Conservation (phyloP, 2,329 filamentous ascomycete genomes). For the Stagonosporopsis rhizophila region DNA sequence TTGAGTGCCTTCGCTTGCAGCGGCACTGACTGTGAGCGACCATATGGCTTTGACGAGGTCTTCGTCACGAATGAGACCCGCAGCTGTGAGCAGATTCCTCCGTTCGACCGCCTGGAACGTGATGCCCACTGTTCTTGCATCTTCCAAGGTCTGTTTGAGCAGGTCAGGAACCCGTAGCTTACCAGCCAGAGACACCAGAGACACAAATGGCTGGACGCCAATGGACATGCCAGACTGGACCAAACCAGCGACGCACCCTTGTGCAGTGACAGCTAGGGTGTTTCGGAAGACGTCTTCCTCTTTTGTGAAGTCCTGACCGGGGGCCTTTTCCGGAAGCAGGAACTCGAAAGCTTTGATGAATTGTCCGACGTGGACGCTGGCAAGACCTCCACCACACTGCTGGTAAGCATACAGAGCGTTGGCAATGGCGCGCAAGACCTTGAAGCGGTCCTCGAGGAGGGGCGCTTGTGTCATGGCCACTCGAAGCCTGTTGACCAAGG, state of each 20-base stretch:
- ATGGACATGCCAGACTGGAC: slow-evolving; percentile 40
- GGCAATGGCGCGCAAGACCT: slow-evolving; percentile 49
- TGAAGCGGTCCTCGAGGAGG: slow-evolving; percentile 31
- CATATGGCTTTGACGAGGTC: slow-evolving; percentile 42
- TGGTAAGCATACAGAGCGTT: slow-evolving; percentile 53
- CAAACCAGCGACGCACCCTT: slow-evolving; percentile 32
- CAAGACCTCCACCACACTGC: slow-evolving; percentile 48
- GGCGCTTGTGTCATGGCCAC: slow-evolving; percentile 26
- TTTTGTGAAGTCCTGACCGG: slow-evolving; percentile 27
- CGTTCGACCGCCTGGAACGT: slow-evolving; percentile 29
- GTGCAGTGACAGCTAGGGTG: slow-evolving; percentile 31
- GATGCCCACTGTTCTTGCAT: slow-evolving; percentile 29
- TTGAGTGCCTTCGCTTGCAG: slow-evolving; percentile 30
- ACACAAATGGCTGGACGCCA: slow-evolving; percentile 28
- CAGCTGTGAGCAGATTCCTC: slow-evolving; percentile 37
- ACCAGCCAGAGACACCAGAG: slow-evolving; percentile 43
- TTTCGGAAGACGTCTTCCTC: slow-evolving; percentile 32
- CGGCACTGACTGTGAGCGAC: slow-evolving; percentile 31
- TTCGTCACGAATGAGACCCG: slow-evolving; percentile 35
- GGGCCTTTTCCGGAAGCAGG: slow-evolving; percentile 30
- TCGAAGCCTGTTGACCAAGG: slow-evolving; percentile 43
- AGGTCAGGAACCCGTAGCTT: slow-evolving; percentile 35
- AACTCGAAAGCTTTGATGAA: slow-evolving; percentile 47
- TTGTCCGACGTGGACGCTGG: slow-evolving; percentile 46
- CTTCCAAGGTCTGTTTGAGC: slow-evolving; percentile 33